Evolutionary conservation across 371 early-diverging fungal genomes (phyloP).

Genomic region (Saksenaea vasiformis): DNA sequence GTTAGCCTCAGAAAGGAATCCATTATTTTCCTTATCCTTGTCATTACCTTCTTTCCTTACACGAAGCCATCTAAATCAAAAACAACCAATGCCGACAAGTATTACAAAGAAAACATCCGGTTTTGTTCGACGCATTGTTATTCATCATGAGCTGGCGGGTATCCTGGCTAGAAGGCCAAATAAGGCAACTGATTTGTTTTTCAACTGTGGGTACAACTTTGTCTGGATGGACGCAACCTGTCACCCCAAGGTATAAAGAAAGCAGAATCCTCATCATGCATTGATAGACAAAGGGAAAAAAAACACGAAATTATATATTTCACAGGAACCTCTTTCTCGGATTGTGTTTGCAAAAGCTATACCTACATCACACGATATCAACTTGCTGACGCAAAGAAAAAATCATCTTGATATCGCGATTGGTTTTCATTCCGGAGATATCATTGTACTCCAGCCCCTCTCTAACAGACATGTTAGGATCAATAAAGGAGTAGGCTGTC

Average conservation of each 20-base stretch:
- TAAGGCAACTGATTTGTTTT: conserved; percentile 80
- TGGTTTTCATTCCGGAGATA: conserved; percentile 86
- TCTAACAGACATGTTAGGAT: conserved; percentile 70
- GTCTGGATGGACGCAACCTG: conserved; percentile 76
- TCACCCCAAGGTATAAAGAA: conserved; percentile 56
- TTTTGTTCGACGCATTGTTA: conserved; percentile 81
- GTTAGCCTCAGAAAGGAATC: conserved; percentile 15
- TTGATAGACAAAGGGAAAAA: not conserved
- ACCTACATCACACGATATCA: conserved; percentile 91
- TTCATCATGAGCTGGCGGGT: conserved; percentile 79
- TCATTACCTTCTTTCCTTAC: conserved; percentile 37
- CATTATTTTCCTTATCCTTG: conserved; percentile 6
- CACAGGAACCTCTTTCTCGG: conserved; percentile 79
- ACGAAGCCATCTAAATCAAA: conserved; percentile 21
- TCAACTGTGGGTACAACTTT: conserved; percentile 81
- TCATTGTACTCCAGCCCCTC: conserved; percentile 83
- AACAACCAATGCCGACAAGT: conserved; percentile 52
- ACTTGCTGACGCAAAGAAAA: conserved; percentile 70
- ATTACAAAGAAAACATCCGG: conserved; percentile 66
- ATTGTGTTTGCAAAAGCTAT: conserved; percentile 77
- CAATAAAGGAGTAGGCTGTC: conserved; percentile 44
- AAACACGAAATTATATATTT: not conserved
- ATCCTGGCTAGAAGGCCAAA: conserved; percentile 69
- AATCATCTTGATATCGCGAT: conserved; percentile 77
- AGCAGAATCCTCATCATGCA: too few species aligned